Conservation (phyloP, 257 asterid genomes). For the Capsicum pubescens region DNA sequence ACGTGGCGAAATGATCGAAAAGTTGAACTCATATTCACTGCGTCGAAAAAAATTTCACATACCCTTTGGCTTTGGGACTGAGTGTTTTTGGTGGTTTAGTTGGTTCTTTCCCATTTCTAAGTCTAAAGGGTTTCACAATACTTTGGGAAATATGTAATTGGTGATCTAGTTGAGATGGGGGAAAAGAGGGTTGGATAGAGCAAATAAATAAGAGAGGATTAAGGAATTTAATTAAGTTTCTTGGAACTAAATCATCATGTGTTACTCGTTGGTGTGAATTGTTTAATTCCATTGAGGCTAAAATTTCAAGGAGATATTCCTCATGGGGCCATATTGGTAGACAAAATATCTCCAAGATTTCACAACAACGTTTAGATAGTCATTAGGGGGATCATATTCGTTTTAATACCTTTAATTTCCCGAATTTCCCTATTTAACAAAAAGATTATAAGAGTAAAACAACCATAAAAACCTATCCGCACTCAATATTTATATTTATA, state of each 20-base stretch:
- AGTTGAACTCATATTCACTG: not conserved
- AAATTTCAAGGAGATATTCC: conserved; percentile 18
- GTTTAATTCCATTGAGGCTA: not conserved
- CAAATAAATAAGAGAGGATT: not conserved
- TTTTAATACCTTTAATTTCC: not conserved
- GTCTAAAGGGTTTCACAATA: not conserved
- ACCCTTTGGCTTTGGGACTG: not conserved
- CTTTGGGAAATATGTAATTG: not conserved
- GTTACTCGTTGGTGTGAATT: not conserved
- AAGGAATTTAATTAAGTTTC: not conserved
- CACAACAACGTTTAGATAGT: not conserved
- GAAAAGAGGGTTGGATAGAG: not conserved
- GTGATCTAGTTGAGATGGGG: not conserved
- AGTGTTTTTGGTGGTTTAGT: not conserved
- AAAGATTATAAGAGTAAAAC: not conserved
- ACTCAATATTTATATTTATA: no score
- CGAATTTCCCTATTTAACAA: not conserved
- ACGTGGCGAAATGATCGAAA: not conserved
- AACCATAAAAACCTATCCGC: no score
- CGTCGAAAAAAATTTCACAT: not conserved
- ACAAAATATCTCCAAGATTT: not conserved
- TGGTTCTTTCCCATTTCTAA: not conserved
- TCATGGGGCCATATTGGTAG: not conserved
- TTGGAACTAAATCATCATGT: not conserved
- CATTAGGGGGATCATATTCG: conserved; percentile 2